phyloP scores from a whole-genome alignment of 768 basidiomycete species.

The Nidularia pulvinata region DNA sequence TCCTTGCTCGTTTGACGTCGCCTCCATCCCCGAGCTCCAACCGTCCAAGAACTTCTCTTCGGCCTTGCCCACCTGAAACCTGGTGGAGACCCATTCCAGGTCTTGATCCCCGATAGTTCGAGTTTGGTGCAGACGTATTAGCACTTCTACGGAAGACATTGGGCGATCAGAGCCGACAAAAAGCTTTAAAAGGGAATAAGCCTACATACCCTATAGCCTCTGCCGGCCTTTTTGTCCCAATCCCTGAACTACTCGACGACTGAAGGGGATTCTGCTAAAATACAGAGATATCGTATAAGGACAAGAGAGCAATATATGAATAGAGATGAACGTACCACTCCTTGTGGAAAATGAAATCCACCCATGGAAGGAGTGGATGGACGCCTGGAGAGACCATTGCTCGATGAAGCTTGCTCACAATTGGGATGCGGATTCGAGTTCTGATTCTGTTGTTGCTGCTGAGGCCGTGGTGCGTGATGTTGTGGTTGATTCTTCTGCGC shows the following conservation, averaged over 20 bases:
- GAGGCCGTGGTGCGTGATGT: not conserved
- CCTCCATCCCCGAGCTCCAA: conserved; percentile 23
- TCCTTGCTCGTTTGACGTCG: not conserved
- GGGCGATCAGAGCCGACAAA: not conserved
- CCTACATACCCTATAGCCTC: conserved; percentile 19
- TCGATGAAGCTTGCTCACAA: conserved; percentile 4
- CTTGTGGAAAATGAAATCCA: conserved; percentile 48
- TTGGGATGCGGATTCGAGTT: conserved; percentile 8
- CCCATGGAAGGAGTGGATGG: conserved; percentile 37
- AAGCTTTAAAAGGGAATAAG: not conserved
- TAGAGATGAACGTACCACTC: conserved; percentile 30
- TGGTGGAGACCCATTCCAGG: conserved; percentile 40
- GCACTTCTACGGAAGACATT: not conserved
- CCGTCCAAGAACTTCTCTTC: conserved; percentile 26
- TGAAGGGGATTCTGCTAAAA: conserved; percentile 6
- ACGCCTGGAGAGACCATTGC: conserved; percentile 9
- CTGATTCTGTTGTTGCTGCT: conserved; percentile 8
- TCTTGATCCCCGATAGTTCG: conserved; percentile 22
- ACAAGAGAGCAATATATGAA: not conserved
- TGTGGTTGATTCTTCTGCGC: conserved; percentile 10
- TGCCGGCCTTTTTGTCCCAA: conserved; percentile 29
- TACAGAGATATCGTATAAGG: not conserved
- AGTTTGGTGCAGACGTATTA: conserved; percentile 14
- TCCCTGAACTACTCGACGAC: conserved; percentile 2
- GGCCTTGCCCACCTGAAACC: conserved; percentile 13